These are phyloP conservation scores for Suhomyces panamericanus DNA, from an alignment of 1,139 yeast genomes.

Conservation along the genomic window DNA sequence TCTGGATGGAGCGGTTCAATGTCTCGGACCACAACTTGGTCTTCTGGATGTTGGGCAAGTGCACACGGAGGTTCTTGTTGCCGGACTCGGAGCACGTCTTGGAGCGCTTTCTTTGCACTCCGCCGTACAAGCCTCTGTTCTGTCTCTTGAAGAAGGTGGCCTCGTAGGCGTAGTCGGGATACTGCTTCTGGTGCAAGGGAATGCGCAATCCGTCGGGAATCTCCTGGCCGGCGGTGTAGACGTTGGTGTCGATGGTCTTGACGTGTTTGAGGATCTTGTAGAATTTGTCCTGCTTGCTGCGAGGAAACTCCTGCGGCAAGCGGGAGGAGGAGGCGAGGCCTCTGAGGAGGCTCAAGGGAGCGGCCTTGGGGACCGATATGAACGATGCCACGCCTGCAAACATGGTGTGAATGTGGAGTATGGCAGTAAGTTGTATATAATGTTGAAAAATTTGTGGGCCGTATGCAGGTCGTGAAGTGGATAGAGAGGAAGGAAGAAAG, in stretches of 20 bases:
- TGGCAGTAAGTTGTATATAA: background rate
- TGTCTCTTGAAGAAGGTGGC: constrained; percentile 77
- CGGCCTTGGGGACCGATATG: constrained; percentile 3
- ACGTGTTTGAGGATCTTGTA: constrained; percentile 43
- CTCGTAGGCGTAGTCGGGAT: constrained; percentile 83
- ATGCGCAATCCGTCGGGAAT: constrained; percentile 35
- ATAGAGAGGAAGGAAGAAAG: background rate
- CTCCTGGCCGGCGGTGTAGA: constrained; percentile 40
- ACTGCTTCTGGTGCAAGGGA: constrained; percentile 48
- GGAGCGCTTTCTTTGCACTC: constrained; percentile 76
- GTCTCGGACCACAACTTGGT: constrained; percentile 84
- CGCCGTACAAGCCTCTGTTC: constrained; percentile 88
- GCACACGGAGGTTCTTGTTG: constrained; percentile 73
- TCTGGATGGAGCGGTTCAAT: constrained; percentile 52
- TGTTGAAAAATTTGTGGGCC: constrained; percentile 4
- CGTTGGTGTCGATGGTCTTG: constrained; percentile 38
- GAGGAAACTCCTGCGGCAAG: constrained; percentile 14
- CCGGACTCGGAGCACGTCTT: constrained; percentile 74
- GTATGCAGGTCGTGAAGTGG: background rate
- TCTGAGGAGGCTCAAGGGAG: constrained; percentile 6
- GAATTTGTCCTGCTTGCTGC: constrained; percentile 25
- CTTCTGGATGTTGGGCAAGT: constrained; percentile 78
- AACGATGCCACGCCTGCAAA: constrained; percentile 9
- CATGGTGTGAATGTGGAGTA: constrained; percentile 2
- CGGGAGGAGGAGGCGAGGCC: constrained; percentile 6